These are phyloP conservation scores for Cystobasidium onofrii DNA, from an alignment of 768 basidiomycete genomes.

Conservation along the genomic window DNA sequence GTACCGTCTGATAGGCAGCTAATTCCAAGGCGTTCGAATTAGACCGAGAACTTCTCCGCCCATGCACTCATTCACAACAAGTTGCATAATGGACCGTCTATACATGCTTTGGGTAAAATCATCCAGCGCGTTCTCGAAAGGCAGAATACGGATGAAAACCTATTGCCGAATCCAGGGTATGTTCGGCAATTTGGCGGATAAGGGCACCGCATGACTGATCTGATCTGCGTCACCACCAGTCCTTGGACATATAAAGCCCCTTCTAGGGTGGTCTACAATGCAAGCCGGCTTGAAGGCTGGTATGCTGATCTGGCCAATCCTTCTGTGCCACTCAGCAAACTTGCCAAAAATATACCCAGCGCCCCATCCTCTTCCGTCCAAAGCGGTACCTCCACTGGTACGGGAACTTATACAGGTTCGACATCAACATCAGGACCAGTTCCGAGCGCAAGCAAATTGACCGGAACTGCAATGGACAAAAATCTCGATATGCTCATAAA, in stretches of 20 bases:
- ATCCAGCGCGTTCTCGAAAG: neutral
- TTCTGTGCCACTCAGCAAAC: neutral
- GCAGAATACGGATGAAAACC: neutral
- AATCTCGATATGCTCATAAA: constrained; percentile 15
- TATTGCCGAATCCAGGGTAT: neutral
- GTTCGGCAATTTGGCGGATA: neutral
- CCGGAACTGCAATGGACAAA: neutral
- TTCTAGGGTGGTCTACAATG: constrained; percentile 3
- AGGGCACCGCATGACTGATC: neutral
- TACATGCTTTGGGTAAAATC: neutral
- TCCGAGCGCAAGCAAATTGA: neutral
- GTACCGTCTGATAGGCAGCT: neutral
- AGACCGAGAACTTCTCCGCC: constrained; percentile 4
- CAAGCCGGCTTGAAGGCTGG: neutral
- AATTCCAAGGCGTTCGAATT: neutral
- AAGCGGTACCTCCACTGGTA: neutral
- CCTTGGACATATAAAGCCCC: constrained; percentile 2
- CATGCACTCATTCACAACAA: neutral
- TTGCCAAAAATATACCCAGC: neutral
- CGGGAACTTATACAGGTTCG: neutral
- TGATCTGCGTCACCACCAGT: neutral
- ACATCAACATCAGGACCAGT: neutral
- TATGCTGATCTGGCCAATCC: constrained; percentile 3
- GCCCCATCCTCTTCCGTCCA: neutral
- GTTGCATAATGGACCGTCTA: neutral